These are phyloP conservation scores for Ascoidea asiatica DNA, from an alignment of 805 yeast species.

Conservation along the genomic window DNA sequence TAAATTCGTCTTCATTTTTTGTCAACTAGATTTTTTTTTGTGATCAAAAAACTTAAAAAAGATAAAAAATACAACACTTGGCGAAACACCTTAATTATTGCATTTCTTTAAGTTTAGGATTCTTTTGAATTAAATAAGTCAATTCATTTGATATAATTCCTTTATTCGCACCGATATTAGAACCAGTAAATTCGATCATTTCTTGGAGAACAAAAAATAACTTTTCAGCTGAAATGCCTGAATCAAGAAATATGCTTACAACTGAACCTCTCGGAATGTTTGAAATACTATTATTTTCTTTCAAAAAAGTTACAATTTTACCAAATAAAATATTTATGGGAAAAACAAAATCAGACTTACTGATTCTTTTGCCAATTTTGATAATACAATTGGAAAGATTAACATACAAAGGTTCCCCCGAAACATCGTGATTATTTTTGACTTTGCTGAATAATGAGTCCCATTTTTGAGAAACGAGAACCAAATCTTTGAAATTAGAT, in stretches of 20 bases:
- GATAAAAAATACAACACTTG: not conserved
- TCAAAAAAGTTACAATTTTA: slow-evolving; percentile 43
- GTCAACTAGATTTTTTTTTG: too few relatives aligned
- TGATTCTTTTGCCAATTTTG: slow-evolving; percentile 47
- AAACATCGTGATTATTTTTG: slow-evolving; percentile 15
- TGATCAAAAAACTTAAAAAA: too few relatives aligned
- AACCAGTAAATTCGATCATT: slow-evolving; percentile 28
- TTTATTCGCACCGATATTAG: not conserved
- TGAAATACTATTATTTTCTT: slow-evolving; percentile 23
- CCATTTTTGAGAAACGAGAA: slow-evolving; percentile 77
- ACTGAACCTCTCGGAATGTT: slow-evolving; percentile 39
- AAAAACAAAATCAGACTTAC: slow-evolving; percentile 63
- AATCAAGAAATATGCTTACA: slow-evolving; percentile 46
- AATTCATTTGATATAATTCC: not conserved
- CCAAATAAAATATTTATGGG: slow-evolving; percentile 64
- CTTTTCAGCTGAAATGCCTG: slow-evolving; percentile 53
- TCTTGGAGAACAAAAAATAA: slow-evolving; percentile 52
- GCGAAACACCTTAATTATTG: not conserved
- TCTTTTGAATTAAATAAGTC: not conserved
- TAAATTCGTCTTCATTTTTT: too few relatives aligned
- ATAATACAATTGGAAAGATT: slow-evolving; percentile 14
- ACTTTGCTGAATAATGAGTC: slow-evolving; percentile 48
- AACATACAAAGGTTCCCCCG: slow-evolving; percentile 10
- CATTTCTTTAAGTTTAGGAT: not conserved
- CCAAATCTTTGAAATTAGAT: slow-evolving; percentile 75